Conservation (phyloP, 169 alveolate species). For the Theileria orientalis region DNA sequence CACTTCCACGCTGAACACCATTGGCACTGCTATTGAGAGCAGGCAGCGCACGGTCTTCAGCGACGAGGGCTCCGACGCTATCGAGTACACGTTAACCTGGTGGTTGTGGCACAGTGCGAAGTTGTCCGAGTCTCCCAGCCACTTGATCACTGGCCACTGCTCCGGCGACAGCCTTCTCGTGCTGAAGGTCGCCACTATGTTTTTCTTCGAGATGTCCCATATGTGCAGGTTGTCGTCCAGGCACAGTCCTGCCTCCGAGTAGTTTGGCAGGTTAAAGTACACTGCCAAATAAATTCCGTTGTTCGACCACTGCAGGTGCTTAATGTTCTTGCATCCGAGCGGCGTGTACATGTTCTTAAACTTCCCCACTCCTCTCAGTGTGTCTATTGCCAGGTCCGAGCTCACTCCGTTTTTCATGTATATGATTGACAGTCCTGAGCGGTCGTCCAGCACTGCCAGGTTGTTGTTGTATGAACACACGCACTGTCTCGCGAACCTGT, state of each 20-base stretch:
- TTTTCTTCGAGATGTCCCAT: constrained; percentile 57
- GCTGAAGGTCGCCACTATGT: constrained; percentile 55
- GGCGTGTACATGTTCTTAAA: constrained; percentile 62
- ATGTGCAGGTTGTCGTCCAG: constrained; percentile 64
- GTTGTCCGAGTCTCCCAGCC: constrained; percentile 56
- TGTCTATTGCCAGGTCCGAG: constrained; percentile 47
- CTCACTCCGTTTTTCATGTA: constrained; percentile 13
- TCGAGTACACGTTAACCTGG: constrained; percentile 47
- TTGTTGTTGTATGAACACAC: constrained; percentile 45
- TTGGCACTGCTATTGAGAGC: constrained; percentile 38
- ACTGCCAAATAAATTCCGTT: constrained; percentile 58
- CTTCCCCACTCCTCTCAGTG: constrained; percentile 66
- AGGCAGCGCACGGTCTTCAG: constrained; percentile 41
- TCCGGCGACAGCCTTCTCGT: constrained; percentile 59
- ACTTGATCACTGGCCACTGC: constrained; percentile 66
- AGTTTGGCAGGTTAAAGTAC: constrained; percentile 53
- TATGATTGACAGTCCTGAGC: constrained; percentile 55
- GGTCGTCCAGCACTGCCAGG: constrained; percentile 61
- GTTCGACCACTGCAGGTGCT: constrained; percentile 63
- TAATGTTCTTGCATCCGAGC: constrained; percentile 63
- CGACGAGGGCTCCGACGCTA: constrained; percentile 37
- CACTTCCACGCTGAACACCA: constrained; percentile 59
- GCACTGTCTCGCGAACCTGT: constrained; percentile 55
- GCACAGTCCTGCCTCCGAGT: constrained; percentile 46
- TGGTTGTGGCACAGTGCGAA: constrained; percentile 47